These are phyloP conservation scores for Galeopsis tetrahit DNA, from an alignment of 257 asterid species.

Conservation along the genomic window DNA sequence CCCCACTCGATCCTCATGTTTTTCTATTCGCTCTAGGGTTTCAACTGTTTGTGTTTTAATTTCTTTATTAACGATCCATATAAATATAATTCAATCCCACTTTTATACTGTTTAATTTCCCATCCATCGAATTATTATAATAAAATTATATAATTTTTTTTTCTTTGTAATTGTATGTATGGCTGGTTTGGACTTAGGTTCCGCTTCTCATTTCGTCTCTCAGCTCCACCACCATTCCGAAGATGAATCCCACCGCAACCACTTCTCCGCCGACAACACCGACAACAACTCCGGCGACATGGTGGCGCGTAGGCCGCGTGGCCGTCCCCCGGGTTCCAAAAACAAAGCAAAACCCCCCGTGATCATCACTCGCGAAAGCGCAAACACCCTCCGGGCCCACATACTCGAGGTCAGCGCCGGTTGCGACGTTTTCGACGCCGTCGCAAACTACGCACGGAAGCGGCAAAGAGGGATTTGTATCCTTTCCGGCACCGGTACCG, in stretches of 20 bases:
- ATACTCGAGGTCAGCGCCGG: constrained; percentile 74
- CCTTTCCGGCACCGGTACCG: constrained; percentile 78
- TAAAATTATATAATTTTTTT: constrained; percentile 22
- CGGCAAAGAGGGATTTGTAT: constrained; percentile 82
- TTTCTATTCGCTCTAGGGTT: constrained; percentile 57
- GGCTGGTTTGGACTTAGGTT: constrained; percentile 85
- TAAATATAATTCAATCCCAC: constrained; percentile 16
- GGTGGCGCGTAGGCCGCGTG: constrained; percentile 52
- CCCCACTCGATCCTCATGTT: constrained; percentile 42
- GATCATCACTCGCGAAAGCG: constrained; percentile 84
- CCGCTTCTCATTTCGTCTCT: constrained; percentile 63
- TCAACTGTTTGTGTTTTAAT: constrained; percentile 39
- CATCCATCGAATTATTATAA: constrained; percentile 27
- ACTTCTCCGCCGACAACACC: constrained; percentile 42
- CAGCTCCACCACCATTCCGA: constrained; percentile 67
- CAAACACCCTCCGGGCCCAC: constrained; percentile 91
- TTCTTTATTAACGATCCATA: constrained; percentile 30
- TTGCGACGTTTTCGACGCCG: constrained; percentile 84
- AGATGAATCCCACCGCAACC: constrained; percentile 37
- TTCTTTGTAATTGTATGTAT: constrained; percentile 45
- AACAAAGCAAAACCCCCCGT: constrained; percentile 90
- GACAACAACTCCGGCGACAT: constrained; percentile 47
- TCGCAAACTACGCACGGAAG: constrained; percentile 69
- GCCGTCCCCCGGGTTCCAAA: constrained; percentile 84
- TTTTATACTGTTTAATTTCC: constrained; percentile 29